Conservation (phyloP, 495 filamentous ascomycete genomes). For the Jackrogersella minutella region DNA sequence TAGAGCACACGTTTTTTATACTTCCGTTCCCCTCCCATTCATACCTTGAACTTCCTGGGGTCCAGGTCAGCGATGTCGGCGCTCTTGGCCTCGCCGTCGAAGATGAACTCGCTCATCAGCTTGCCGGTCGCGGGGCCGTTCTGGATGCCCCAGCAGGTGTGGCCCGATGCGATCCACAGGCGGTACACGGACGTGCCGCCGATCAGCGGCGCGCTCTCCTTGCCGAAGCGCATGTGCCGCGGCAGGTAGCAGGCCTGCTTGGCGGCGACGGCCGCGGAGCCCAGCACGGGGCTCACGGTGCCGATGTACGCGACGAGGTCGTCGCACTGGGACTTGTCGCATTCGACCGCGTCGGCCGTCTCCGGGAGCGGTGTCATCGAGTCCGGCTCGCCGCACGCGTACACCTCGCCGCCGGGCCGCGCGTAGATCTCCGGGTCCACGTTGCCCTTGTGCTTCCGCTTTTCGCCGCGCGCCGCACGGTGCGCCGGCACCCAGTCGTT, state of each 20-base stretch:
- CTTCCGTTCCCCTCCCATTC: constrained; percentile 10
- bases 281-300: constrained; percentile 77
- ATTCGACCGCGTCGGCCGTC: constrained; percentile 77
- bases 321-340: constrained; percentile 80
- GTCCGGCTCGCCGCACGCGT: constrained; percentile 93
- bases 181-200: constrained; percentile 79
- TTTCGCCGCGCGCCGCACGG: constrained; percentile 54
- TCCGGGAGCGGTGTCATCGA: constrained; percentile 75
- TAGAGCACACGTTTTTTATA: background rate
- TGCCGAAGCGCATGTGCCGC: constrained; percentile 66
- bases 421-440: constrained; percentile 94
- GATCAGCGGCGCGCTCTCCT: constrained; percentile 73
- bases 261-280: constrained; percentile 76
- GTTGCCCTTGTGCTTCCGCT: constrained; percentile 62
- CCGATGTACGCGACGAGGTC: constrained; percentile 86
- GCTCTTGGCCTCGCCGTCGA: constrained; percentile 80
- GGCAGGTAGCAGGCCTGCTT: constrained; percentile 96
- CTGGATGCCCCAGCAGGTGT: constrained; percentile 98
- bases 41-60: constrained; percentile 65
- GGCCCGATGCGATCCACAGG: constrained; percentile 84
- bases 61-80: constrained; percentile 76
- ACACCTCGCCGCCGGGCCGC: constrained; percentile 85
- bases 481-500: constrained; percentile 59
- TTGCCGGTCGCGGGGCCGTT: constrained; percentile 93
- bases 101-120: constrained; percentile 84